These are phyloP conservation scores for Chondrus crispus DNA, from an alignment of 23 red algal genomes.

Conservation along the genomic window DNA sequence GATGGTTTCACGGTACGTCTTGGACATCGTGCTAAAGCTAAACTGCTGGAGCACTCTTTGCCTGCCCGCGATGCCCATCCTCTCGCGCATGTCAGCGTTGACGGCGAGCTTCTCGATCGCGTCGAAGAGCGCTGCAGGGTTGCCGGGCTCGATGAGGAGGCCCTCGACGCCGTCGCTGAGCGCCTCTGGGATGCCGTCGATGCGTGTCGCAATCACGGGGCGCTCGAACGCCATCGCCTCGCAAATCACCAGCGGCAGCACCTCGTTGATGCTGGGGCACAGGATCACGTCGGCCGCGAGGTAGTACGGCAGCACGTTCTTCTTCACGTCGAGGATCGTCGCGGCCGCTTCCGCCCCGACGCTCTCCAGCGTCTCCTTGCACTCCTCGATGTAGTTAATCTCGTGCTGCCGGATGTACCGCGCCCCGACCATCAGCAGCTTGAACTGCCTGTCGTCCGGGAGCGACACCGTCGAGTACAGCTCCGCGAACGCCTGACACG, in stretches of 20 bases:
- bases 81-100: conserved; percentile 36
- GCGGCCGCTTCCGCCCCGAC: conserved; percentile 58
- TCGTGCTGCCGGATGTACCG: conserved; percentile 98
- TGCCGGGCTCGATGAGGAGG: conserved; percentile 75
- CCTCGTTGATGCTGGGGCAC: conserved; percentile 94
- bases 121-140: conserved; percentile 73
- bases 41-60: conserved; percentile 91
- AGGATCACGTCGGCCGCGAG: conserved; percentile 91
- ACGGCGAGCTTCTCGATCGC: conserved; percentile 60
- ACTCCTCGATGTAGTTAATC: conserved; percentile 92
- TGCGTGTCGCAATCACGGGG: conserved; percentile 82
- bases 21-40: conserved; percentile 84
- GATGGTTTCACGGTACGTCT: conserved; percentile 86
- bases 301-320: conserved; percentile 98
- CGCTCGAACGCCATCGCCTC: conserved; percentile 98
- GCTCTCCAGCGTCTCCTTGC: conserved; percentile 72
- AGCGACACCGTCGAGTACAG: conserved; percentile 41
- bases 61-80: conserved; percentile 81
- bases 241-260: conserved; percentile 95
- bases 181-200: conserved; percentile 98
- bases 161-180: conserved; percentile 73
- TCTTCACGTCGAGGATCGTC: conserved; percentile 96
- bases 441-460: conserved; percentile 47
- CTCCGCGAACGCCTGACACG: conserved; percentile 82
- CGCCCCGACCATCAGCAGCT: conserved; percentile 97